These are phyloP conservation scores for Alternaria panax DNA, from an alignment of 2,329 filamentous ascomycete genomes.

Conservation along the genomic window DNA sequence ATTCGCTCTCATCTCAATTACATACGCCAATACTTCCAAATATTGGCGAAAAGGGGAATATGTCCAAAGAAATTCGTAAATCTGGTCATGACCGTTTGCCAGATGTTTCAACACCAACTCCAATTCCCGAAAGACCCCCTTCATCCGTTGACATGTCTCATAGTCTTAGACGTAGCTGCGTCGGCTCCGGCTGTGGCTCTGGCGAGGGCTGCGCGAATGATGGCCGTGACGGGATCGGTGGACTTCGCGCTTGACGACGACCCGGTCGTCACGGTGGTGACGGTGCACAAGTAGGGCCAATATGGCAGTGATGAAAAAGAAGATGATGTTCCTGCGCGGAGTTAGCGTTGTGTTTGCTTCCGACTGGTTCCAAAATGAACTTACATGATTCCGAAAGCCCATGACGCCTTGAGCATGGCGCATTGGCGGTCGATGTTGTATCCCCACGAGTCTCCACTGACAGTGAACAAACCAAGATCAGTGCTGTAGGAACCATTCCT, in stretches of 20 bases:
- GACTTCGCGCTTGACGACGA: conserved; percentile 62
- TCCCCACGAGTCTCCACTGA: conserved; percentile 57
- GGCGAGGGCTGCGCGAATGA: conserved; percentile 48
- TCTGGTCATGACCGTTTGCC: conserved; percentile 5
- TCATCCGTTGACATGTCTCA: not conserved
- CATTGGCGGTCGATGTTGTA: conserved; percentile 76
- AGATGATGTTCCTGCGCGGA: conserved; percentile 45
- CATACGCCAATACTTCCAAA: conserved; percentile 4
- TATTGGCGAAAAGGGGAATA: conserved; percentile 15
- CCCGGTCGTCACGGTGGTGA: conserved; percentile 55
- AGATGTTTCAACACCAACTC: conserved; percentile 2
- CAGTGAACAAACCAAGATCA: conserved; percentile 69
- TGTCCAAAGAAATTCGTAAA: conserved; percentile 31
- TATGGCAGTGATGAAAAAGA: conserved; percentile 49
- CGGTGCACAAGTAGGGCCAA: conserved; percentile 69
- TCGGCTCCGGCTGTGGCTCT: conserved; percentile 47
- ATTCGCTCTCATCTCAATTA: not conserved
- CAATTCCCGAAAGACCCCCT: conserved; percentile 1
- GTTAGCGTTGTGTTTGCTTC: conserved; percentile 31
- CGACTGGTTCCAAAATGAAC: conserved; percentile 20
- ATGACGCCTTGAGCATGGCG: conserved; percentile 89
- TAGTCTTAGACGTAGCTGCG: conserved; percentile 46
- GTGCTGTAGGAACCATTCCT: conserved; percentile 59
- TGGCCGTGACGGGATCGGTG: conserved; percentile 56
- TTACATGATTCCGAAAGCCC: conserved; percentile 88